Percentiles rank a stretch among this genome's conserved stretches.
phyloP scores from a whole-genome alignment of 2,329 filamentous ascomycete genomes.

The Myrmaecium sp. region DNA sequence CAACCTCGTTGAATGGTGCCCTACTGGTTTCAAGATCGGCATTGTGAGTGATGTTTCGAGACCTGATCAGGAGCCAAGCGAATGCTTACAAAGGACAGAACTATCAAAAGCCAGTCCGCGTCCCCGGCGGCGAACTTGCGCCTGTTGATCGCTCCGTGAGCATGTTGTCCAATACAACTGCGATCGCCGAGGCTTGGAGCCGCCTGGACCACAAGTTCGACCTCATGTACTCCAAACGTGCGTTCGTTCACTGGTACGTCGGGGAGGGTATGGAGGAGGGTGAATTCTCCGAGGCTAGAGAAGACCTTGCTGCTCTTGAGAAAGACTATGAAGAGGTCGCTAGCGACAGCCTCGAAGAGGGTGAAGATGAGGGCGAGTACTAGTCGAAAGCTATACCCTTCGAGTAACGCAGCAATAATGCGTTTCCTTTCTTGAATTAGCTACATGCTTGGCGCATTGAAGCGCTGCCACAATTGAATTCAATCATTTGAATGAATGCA shows the following conservation, averaged over 20 bases:
- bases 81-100: no score
- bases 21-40: constrained; percentile 99
- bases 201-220: constrained; percentile 97
- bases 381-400: constrained; percentile 38
- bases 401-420: no score
- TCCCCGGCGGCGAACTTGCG: constrained; percentile 91
- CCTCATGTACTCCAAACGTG: constrained; percentile 99
- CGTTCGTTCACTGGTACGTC: constrained; percentile 99
- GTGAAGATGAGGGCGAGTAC: constrained; percentile 79
- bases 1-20: constrained; percentile 99
- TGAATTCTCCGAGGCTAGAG: constrained; percentile 97
- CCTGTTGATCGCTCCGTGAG: constrained; percentile 97
- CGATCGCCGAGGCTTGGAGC: constrained; percentile 96
- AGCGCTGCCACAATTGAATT: no score
- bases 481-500: no score
- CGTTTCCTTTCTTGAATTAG: no score
- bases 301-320: constrained; percentile 95
- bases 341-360: constrained; percentile 77
- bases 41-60: no score
- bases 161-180: constrained; percentile 98
- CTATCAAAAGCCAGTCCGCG: constrained; percentile 93
- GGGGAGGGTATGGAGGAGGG: constrained; percentile 99
- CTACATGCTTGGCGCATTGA: no score
- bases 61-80: no score
- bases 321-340: constrained; percentile 98